These are phyloP conservation scores for Tylopilus vinaceipallidus DNA, from an alignment of 768 basidiomycete species.

Conservation along the genomic window DNA sequence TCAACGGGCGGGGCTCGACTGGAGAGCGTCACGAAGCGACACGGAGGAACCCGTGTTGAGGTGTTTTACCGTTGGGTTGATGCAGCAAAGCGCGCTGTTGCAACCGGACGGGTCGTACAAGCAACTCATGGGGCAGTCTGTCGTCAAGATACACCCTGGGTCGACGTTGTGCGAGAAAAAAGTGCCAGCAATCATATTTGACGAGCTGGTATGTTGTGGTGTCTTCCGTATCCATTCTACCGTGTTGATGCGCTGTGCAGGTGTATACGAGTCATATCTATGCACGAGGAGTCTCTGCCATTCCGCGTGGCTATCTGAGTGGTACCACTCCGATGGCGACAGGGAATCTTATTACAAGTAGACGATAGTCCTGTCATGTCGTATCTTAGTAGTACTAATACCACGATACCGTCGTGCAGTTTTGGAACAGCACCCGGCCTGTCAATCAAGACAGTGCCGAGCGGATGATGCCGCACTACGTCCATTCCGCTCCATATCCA, in stretches of 20 bases:
- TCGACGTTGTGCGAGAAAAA: conserved; percentile 82
- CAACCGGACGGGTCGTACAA: conserved; percentile 89
- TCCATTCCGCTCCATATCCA: too few species aligned
- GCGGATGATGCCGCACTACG: background rate
- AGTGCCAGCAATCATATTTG: conserved; percentile 84
- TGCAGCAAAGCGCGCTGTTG: conserved; percentile 79
- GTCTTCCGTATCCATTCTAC: background rate
- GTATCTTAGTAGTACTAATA: too few species aligned
- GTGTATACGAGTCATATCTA: conserved; percentile 83
- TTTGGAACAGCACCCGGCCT: conserved; percentile 3
- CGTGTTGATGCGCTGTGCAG: conserved; percentile 35
- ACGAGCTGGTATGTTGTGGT: conserved; percentile 73
- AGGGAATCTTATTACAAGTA: conserved; percentile 11
- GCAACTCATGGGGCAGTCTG: conserved; percentile 69
- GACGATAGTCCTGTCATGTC: too few species aligned
- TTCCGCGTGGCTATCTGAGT: conserved; percentile 57
- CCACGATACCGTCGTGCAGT: background rate
- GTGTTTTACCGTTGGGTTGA: conserved; percentile 73
- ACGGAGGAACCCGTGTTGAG: conserved; percentile 67
- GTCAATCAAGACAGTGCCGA: background rate
- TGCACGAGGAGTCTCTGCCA: conserved; percentile 85
- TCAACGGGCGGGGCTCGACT: conserved; percentile 57
- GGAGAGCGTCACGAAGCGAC: conserved; percentile 55
- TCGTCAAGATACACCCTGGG: conserved; percentile 89
- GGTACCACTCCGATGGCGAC: conserved; percentile 13